Percentiles rank a stretch among this genome's conserved stretches.
Conservation (phyloP, 306 rosid genomes). For the Dryas octopetala region DNA sequence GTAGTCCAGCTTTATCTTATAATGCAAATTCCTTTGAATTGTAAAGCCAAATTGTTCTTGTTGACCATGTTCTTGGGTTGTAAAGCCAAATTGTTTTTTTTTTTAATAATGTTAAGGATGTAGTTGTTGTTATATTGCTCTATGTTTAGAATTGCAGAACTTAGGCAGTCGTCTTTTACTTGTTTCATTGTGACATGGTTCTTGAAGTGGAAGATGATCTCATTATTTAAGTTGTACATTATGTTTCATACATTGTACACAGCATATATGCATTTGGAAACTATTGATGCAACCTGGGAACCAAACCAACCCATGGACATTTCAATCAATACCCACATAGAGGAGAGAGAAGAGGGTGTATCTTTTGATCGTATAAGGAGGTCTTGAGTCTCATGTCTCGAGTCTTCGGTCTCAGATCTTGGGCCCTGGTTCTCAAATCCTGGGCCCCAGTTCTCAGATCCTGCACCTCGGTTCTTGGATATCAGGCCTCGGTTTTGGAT, state of each 20-base stretch:
- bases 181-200: background rate
- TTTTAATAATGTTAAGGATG: background rate
- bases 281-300: constrained; percentile 7
- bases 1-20: too few relatives aligned
- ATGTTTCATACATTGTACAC: background rate
- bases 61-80: too few relatives aligned
- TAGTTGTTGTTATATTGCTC: background rate
- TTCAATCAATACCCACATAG: background rate
- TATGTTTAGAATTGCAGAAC: background rate
- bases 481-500: too few relatives aligned
- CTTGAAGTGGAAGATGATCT: constrained; percentile 1
- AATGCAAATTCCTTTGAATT: too few relatives aligned
- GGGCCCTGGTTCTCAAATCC: too few relatives aligned
- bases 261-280: constrained; percentile 4
- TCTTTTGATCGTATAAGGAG: too few relatives aligned
- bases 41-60: too few relatives aligned
- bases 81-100: too few relatives aligned
- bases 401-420: too few relatives aligned
- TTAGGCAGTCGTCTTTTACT: constrained; percentile 5
- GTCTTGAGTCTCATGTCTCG: too few relatives aligned
- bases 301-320: background rate
- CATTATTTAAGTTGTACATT: background rate
- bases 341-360: background rate
- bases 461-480: too few relatives aligned
- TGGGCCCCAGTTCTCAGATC: too few relatives aligned